These are phyloP conservation scores for Jimgerdemannia lactiflua DNA, from an alignment of 192 early-diverging fungal genomes.

Conservation along the genomic window DNA sequence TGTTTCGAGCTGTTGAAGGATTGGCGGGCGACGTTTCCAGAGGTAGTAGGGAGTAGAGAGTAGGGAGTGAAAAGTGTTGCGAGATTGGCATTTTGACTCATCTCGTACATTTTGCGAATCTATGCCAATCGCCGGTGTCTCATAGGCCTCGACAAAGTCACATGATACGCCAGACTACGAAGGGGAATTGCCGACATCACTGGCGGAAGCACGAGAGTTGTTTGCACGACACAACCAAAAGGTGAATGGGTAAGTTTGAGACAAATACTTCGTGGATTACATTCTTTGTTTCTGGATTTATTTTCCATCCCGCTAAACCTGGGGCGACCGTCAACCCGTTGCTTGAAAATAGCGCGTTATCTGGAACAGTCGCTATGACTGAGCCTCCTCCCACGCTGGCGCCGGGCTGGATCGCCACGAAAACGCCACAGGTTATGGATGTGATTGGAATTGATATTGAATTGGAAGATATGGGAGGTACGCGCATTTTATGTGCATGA, in stretches of 20 bases:
- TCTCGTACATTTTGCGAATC: not conserved
- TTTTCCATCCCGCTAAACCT: not conserved
- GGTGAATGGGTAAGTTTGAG: not conserved
- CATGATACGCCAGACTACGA: not conserved
- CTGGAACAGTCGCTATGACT: too few relatives aligned
- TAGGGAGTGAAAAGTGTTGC: not conserved
- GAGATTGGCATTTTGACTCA: not conserved
- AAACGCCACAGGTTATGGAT: not conserved
- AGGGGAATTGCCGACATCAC: not conserved
- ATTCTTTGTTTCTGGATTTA: not conserved
- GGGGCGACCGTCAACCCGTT: too few relatives aligned
- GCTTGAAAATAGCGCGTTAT: too few relatives aligned
- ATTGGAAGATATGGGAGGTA: not conserved
- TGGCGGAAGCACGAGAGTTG: not conserved
- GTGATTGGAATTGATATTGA: not conserved
- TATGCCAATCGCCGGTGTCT: too few relatives aligned
- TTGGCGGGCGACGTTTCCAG: constrained; percentile 4
- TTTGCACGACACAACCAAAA: not conserved
- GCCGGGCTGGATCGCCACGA: not conserved
- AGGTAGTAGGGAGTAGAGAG: not conserved
- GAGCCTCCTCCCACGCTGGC: not conserved
- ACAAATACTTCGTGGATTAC: not conserved
- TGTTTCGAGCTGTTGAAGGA: constrained; percentile 15
- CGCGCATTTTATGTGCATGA: not conserved
- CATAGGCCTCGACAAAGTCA: not conserved